A percentile compares a stretch with the other conserved stretches of the same genome.
Evolutionary conservation across 164 flowering plant species (phyloP).

Genomic region (Pachysandra terminalis): DNA sequence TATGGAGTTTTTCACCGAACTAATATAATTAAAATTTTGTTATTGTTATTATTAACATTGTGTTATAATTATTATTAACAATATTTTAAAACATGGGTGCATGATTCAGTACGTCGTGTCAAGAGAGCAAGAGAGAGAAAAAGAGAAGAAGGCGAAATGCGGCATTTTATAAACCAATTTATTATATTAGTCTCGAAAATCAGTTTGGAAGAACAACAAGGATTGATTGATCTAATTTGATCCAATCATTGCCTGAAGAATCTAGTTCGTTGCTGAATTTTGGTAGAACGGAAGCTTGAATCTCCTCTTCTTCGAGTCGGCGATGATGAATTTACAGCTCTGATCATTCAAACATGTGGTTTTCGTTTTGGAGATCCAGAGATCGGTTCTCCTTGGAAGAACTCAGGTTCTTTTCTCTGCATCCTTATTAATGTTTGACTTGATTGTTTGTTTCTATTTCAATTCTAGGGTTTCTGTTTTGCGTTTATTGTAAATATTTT

Average conservation of each 20-base stretch:
- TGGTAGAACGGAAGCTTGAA: neutral
- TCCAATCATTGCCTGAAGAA: neutral
- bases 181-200: neutral
- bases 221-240: neutral
- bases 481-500: neutral
- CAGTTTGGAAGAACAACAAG: neutral
- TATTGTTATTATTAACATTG: too few species aligned
- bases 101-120: too few species aligned
- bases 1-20: too few species aligned
- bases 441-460: too few species aligned
- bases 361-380: conserved; percentile 84
- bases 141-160: too few species aligned
- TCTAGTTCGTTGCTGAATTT: neutral
- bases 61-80: too few species aligned
- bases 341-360: conserved; percentile 67
- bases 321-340: conserved; percentile 8
- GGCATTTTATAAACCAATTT: too few species aligned
- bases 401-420: conserved; percentile 58
- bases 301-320: neutral
- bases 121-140: too few species aligned
- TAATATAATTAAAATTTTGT: too few species aligned
- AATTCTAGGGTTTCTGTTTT: conserved; percentile 1
- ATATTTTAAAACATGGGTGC: too few species aligned
- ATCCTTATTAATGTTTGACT: neutral
- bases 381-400: conserved; percentile 83